Base-by-base conservation (phyloP, 2,329 filamentous ascomycete species). In the Cladosporium phlei region DNA sequence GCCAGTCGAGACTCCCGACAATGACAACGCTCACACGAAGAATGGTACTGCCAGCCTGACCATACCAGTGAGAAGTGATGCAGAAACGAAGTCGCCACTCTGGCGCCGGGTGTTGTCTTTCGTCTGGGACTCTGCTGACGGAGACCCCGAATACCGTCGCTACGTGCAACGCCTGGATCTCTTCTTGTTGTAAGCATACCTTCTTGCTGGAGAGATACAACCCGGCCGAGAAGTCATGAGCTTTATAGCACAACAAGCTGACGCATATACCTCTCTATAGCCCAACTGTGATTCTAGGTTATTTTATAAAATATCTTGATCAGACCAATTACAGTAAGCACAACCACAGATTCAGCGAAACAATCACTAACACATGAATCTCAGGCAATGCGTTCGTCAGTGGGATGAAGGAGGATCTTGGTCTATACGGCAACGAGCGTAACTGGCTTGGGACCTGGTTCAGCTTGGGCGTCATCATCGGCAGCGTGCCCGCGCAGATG, bases 341-440 rank as follows among this genome's bases (percentile, higher is more conserved):
- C 8, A 2, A 3, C 14, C 8, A 2, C 14, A 9, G 14, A 5
- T 32, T 3, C 28, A 7, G 7, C 9, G 11, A 32, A 9, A 3
- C 5, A 16, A 3, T 17, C 14, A 16, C 29, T 32, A 11, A 32
- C 14, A 9, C 10, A 3, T 17, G 4, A 8, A 2, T 17, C 29
- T 11, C 1, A 32, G 29, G 29, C 52, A 72, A 70, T 60, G 67
- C 70, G 6, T 74, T 70, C 50, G 69, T 73, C 4, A 71, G 67
- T 17, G 70, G 70, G 20, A 74, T 73, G 70, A 66, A 78, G 55
- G 73, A 78, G 53, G 76, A 79, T 44, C 61, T 80, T 0, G 58
- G 64, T 2, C 60, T 80, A 12, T 71, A 74, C 34, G 68, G 70
- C 1, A 80, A 80, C 50, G 65, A 81, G 46, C 65, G 79, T 25